phyloP scores from a whole-genome alignment of 1,284 basidiomycete genomes.

The Farysia itapuensis region DNA sequence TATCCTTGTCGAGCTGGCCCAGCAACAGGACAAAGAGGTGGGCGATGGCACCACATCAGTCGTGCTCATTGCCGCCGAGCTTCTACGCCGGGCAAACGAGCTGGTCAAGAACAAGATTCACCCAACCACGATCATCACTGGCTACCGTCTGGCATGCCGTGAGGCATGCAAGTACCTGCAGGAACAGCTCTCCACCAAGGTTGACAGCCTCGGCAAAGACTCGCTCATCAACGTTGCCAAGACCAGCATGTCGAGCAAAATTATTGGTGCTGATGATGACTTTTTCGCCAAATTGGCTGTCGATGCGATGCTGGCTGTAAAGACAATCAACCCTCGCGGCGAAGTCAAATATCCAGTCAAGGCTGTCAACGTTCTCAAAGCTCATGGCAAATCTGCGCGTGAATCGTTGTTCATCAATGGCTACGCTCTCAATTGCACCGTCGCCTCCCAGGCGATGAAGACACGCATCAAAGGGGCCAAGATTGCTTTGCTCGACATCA shows the following conservation, averaged over 20 bases:
- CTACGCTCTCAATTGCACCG: conserved; percentile 98
- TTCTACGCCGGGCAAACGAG: conserved; percentile 92
- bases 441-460: conserved; percentile 99
- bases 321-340: conserved; percentile 88
- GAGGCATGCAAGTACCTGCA: conserved; percentile 99
- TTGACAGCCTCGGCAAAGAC: conserved; percentile 86
- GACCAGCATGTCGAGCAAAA: conserved; percentile 98
- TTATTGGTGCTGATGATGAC: conserved; percentile 97
- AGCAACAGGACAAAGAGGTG: conserved; percentile 99
- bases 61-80: conserved; percentile 93
- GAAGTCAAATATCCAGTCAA: conserved; percentile 99
- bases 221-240: conserved; percentile 95
- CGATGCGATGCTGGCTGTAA: conserved; percentile 97
- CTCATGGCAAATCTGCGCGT: conserved; percentile 91
- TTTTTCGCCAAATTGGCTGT: conserved; percentile 98
- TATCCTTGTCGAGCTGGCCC: conserved; percentile 95
- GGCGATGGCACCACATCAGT: conserved; percentile 99
- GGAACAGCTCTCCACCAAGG: conserved; percentile 93
- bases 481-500: conserved; percentile 98
- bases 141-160: conserved; percentile 92
- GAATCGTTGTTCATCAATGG: conserved; percentile 95
- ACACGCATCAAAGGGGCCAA: conserved; percentile 88
- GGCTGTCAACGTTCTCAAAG: conserved; percentile 98
- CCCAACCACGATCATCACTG: conserved; percentile 98
- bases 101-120: conserved; percentile 98